Conservation (phyloP, 2,329 filamentous ascomycete genomes). For the Escovopsis sp. region DNA sequence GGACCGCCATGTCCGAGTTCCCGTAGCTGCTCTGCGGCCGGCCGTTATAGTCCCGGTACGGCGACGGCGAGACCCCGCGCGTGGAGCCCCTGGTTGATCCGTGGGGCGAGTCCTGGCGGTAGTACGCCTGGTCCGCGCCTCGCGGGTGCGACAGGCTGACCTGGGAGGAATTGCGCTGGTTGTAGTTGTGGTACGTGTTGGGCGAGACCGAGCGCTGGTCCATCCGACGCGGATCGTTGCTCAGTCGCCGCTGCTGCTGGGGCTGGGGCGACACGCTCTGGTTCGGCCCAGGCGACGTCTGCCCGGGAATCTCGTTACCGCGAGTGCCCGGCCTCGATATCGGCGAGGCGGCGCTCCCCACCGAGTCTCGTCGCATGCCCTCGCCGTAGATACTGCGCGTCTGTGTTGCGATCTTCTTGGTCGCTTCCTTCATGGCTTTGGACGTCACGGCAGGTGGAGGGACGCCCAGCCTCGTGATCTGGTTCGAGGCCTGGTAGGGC, state of each 20-base stretch:
- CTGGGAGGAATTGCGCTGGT: conserved; percentile 21
- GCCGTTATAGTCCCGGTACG: conserved; percentile 29
- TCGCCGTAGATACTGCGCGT: conserved; percentile 61
- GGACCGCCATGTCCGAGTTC: conserved; percentile 48
- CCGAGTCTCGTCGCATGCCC: conserved; percentile 16
- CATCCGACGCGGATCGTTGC: conserved; percentile 28
- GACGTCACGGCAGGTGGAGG: conserved; percentile 87
- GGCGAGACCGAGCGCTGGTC: conserved; percentile 40
- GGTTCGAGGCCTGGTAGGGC: conserved; percentile 54
- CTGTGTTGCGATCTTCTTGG: conserved; percentile 73
- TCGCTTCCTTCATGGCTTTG: conserved; percentile 89
- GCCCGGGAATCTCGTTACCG: conserved; percentile 41
- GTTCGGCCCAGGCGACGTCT: conserved; percentile 52
- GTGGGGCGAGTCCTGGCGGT: conserved; percentile 35
- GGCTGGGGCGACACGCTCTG: conserved; percentile 50
- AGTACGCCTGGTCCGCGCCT: conserved; percentile 34
- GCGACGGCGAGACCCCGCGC: conserved; percentile 31
- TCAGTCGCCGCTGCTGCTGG: conserved; percentile 31
- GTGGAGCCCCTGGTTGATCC: conserved; percentile 29
- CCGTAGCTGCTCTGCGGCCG: conserved; percentile 37
- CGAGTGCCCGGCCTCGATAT: conserved; percentile 43
- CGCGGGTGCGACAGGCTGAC: conserved; percentile 26
- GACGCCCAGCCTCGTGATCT: conserved; percentile 66
- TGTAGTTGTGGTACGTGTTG: conserved; percentile 40
- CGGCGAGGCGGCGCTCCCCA: conserved; percentile 16